These are phyloP conservation scores for Vachellia collinsii DNA, from an alignment of 306 rosid genomes.

Conservation along the genomic window DNA sequence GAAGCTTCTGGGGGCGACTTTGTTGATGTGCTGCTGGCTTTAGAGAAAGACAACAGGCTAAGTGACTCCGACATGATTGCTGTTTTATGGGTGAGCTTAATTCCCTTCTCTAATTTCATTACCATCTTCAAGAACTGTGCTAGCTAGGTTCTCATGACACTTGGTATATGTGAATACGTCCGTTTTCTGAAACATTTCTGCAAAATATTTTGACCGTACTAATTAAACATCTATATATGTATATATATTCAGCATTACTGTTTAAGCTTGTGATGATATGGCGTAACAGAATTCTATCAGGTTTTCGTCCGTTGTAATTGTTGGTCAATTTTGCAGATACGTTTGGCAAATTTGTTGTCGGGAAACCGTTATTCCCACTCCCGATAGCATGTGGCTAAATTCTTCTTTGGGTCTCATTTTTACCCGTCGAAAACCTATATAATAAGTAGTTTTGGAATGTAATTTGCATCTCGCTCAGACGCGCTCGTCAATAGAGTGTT, in stretches of 20 bases:
- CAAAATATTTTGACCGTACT: background rate
- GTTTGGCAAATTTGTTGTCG: background rate
- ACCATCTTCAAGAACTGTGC: background rate
- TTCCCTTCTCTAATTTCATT: background rate
- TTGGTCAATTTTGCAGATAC: background rate
- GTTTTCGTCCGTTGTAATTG: background rate
- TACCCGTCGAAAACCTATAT: background rate
- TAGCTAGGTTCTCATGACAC: background rate
- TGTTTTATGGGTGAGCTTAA: constrained; percentile 65
- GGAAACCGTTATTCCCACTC: background rate
- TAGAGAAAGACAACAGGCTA: constrained; percentile 60
- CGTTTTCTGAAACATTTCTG: background rate
- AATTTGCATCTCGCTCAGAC: background rate
- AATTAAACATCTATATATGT: no score
- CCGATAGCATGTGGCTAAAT: background rate
- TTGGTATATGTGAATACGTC: background rate
- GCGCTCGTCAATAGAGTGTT: background rate
- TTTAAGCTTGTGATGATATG: background rate
- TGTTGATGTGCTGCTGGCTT: constrained; percentile 73
- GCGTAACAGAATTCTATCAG: background rate
- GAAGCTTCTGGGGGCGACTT: constrained; percentile 57
- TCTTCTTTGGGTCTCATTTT: background rate
- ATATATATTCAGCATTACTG: background rate
- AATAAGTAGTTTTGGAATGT: background rate
- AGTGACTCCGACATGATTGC: constrained; percentile 77